phyloP scores from a whole-genome alignment of 768 basidiomycete species.

The Leccinum uliginosum region DNA sequence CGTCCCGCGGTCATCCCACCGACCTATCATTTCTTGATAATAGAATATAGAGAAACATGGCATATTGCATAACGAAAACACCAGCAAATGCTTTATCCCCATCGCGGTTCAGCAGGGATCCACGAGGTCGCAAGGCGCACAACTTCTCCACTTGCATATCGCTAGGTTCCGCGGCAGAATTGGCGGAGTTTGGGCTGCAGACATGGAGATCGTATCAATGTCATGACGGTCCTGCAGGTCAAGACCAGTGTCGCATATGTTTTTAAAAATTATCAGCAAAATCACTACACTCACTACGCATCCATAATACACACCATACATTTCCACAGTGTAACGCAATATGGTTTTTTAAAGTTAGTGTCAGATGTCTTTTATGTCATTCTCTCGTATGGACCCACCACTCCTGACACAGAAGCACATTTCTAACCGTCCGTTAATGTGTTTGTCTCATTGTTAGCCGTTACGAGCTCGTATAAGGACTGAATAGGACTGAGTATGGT shows the following conservation, averaged over 20 bases:
- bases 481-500: not conserved
- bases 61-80: not conserved
- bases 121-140: slow-evolving; percentile 1
- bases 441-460: not conserved
- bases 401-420: not conserved
- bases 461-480: not conserved
- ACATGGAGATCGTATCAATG: slow-evolving; percentile 8
- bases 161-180: not conserved
- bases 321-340: not conserved
- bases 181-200: slow-evolving; percentile 6
- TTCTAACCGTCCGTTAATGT: not conserved
- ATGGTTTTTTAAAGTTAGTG: not conserved
- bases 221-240: not conserved
- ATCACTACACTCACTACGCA: not conserved
- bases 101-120: slow-evolving; percentile 10
- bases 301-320: not conserved
- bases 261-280: not conserved
- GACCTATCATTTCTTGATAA: not conserved
- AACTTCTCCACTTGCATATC: slow-evolving; percentile 7
- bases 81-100: not conserved
- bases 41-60: not conserved
- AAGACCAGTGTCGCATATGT: not conserved
- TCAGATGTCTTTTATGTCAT: not conserved
- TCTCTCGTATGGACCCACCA: not conserved
- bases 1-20: not conserved